A percentile compares a stretch with the other conserved stretches of the same genome.
These are phyloP conservation scores for Boletellus ananas DNA, from an alignment of 768 basidiomycete genomes.

Conservation along the genomic window DNA sequence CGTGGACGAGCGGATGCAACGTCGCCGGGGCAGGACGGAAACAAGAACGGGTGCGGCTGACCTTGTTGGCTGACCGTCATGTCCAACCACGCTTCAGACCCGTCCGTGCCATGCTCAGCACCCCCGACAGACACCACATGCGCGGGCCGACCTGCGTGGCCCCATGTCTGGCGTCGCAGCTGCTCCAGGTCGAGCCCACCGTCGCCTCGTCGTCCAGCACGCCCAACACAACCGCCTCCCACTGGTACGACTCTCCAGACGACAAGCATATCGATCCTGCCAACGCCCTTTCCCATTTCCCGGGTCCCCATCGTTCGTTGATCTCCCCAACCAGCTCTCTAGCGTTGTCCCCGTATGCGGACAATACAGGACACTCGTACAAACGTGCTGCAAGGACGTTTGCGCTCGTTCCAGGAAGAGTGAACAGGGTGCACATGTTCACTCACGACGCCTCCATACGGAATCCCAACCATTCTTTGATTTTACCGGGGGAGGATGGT, in stretches of 20 bases:
- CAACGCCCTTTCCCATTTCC: neutral
- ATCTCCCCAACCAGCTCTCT: slow-evolving; percentile 19
- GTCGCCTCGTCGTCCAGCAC: neutral
- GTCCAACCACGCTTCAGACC: neutral
- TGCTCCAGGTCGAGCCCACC: neutral
- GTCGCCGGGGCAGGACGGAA: neutral
- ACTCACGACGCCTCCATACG: slow-evolving; percentile 5
- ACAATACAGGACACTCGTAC: slow-evolving; percentile 5
- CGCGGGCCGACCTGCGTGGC: neutral
- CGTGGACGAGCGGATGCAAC: slow-evolving; percentile 1
- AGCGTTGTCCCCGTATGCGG: neutral
- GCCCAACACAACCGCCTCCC: neutral
- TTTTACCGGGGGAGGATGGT: slow-evolving; percentile 6
- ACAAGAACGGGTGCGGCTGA: slow-evolving; percentile 14
- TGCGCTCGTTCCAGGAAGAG: slow-evolving; percentile 12
- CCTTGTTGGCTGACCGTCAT: slow-evolving; percentile 4
- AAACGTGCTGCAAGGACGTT: slow-evolving; percentile 19
- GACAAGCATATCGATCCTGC: neutral
- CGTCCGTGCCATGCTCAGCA: neutral
- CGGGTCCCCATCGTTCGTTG: slow-evolving; percentile 4
- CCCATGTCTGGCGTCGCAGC: slow-evolving; percentile 6
- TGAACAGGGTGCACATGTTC: slow-evolving; percentile 12
- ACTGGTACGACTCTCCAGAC: neutral
- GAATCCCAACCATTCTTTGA: neutral
- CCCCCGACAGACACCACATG: too few relatives aligned